phyloP scores from a whole-genome alignment of 2,329 filamentous ascomycete genomes.

The Beauveria brongniartii region DNA sequence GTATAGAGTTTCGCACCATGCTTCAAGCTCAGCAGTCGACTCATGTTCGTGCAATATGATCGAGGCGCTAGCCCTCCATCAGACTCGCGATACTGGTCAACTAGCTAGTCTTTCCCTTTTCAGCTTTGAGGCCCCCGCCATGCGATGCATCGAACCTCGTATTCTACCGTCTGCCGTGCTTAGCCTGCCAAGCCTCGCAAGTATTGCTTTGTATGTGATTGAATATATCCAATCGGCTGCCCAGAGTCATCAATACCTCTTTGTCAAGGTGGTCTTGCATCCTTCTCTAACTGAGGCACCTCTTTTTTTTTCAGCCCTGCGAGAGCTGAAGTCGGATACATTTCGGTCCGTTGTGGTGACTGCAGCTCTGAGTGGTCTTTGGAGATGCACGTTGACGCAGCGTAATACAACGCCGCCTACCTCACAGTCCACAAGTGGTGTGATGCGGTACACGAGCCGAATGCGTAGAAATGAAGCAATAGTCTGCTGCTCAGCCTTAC shows the following conservation, averaged over 20 bases:
- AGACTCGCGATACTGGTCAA: no score
- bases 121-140: not conserved
- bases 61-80: no score
- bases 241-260: not conserved
- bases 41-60: no score
- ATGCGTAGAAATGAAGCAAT: not conserved
- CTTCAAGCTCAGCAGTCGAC: not conserved
- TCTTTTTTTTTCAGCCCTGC: not conserved
- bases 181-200: not conserved
- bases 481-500: not conserved
- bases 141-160: not conserved
- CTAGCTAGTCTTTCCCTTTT: no score
- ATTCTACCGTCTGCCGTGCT: not conserved
- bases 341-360: not conserved
- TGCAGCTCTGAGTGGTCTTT: not conserved
- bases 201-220: not conserved
- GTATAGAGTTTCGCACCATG: not conserved
- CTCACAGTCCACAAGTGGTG: not conserved
- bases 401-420: not conserved
- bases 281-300: not conserved
- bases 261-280: not conserved
- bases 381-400: not conserved
- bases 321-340: not conserved
- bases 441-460: not conserved
- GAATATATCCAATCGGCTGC: not conserved